A percentile compares a stretch with the other conserved stretches of the same genome.
These are phyloP conservation scores for Phellinidium pouzarii DNA, from an alignment of 1,284 basidiomycete genomes.

Conservation along the genomic window DNA sequence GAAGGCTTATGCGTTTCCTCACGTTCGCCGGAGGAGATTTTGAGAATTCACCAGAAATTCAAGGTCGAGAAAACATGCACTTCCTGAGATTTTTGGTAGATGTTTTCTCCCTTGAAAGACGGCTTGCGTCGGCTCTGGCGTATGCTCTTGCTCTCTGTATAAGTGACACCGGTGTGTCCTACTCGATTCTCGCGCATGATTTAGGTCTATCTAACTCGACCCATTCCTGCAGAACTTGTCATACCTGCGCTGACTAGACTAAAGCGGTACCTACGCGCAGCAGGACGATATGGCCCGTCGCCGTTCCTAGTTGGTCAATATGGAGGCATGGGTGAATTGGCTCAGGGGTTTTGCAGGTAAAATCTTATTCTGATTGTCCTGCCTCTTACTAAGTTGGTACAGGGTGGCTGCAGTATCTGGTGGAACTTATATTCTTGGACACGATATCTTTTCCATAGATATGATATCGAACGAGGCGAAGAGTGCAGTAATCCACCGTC, in stretches of 20 bases:
- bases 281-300: slow-evolving; percentile 85
- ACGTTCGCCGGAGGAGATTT: slow-evolving; percentile 74
- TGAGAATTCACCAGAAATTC: slow-evolving; percentile 54
- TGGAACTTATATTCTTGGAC: slow-evolving; percentile 80
- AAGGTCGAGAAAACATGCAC: slow-evolving; percentile 47
- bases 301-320: slow-evolving; percentile 94
- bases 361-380: background rate
- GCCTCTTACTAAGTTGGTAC: background rate
- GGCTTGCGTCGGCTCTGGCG: slow-evolving; percentile 53
- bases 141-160: slow-evolving; percentile 71
- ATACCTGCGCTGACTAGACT: slow-evolving; percentile 60
- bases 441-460: slow-evolving; percentile 38
- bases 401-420: slow-evolving; percentile 83
- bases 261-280: slow-evolving; percentile 67
- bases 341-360: slow-evolving; percentile 79
- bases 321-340: slow-evolving; percentile 87
- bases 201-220: slow-evolving; percentile 1
- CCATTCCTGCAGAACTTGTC: slow-evolving; percentile 46
- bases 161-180: slow-evolving; percentile 41
- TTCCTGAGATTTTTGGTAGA: slow-evolving; percentile 58
- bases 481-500: slow-evolving; percentile 26
- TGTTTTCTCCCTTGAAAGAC: slow-evolving; percentile 55
- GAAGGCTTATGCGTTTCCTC: slow-evolving; percentile 89
- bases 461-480: slow-evolving; percentile 22
- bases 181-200: slow-evolving; percentile 2